Base-by-base conservation (phyloP, 2,329 filamentous ascomycete genomes). In the Epichloe elymi region DNA sequence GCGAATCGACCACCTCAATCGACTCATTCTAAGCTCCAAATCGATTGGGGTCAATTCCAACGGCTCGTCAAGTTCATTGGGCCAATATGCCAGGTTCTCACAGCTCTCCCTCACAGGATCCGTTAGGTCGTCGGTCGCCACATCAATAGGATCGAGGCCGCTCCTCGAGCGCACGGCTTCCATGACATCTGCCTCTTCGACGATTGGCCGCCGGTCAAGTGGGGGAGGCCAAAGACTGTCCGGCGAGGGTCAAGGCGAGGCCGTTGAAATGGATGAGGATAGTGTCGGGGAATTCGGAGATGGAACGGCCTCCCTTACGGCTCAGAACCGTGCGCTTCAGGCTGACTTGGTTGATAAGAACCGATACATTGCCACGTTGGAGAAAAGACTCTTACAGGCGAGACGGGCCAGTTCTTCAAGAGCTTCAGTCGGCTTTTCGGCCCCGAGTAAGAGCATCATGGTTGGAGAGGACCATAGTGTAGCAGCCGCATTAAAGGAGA, bases 261-360 rank as follows among this genome's bases (percentile, higher is more conserved):
- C 72, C 70, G 54, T 56, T 2, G 79, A 85, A 14, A 83, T 79
- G 17, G 82, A 68, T 7, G 67, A 89, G 12, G 85, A 88, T 52
- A 85, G 79, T 41, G 63, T 83, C 14, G 90, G 88, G 48, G 88
- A 94, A 61, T 91, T 84, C 62, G 90, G 86, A 17, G 89, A 96
- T 59, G 91, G 90, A 1, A 85, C 79, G 26, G 93, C 93, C 7
- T 88, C 86, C 23, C 69, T 94, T 46, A 73, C 83, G 42, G 80
- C 87, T n/a, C 93, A 96, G 63, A 89, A 96, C 58, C 81, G 83
- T 47, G 86, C 94, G n/a, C 71, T 98, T 46, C 93, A 95, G 65
- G 82, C 89, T n/a, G 93, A 98, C 65, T 77, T 98, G 45, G 80
- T 79, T n/a, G 93, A 98, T 69, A 96, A 95, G 72, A 97, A 93